phyloP scores from a whole-genome alignment of 2,329 filamentous ascomycete species.

The Emydomyces testavorans region DNA sequence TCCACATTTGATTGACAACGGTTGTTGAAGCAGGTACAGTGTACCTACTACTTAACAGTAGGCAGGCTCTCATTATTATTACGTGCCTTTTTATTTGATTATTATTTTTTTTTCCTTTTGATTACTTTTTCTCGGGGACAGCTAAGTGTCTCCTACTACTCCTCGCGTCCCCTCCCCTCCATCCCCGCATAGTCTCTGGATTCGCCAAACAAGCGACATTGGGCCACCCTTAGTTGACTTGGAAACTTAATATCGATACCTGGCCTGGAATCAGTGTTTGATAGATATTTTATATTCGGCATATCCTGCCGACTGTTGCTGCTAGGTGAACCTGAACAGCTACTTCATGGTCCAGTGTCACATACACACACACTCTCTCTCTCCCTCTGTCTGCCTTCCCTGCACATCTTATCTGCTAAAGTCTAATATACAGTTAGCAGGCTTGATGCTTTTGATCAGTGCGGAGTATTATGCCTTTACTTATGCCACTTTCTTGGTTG shows the following conservation, averaged over 20 bases:
- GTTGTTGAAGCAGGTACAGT: constrained; percentile 11
- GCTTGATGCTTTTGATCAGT: background rate
- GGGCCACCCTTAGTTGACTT: constrained; percentile 7
- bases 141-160: constrained; percentile 5
- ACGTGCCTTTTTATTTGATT: constrained; percentile 2
- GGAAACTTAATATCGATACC: constrained; percentile 10
- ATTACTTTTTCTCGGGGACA: background rate
- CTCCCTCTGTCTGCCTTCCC: background rate
- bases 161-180: too few species aligned
- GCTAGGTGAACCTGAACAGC: constrained; percentile 6
- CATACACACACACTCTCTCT: too few species aligned
- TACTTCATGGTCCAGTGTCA: constrained; percentile 6
- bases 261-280: constrained; percentile 3
- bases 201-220: constrained; percentile 10
- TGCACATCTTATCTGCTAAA: constrained; percentile 7
- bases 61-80: constrained; percentile 5
- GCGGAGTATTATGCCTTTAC: background rate
- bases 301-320: constrained; percentile 10
- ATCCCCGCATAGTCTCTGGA: constrained; percentile 9
- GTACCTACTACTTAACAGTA: too few species aligned
- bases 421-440: constrained; percentile 4
- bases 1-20: constrained; percentile 15
- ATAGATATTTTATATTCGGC: constrained; percentile 10
- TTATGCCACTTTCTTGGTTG: background rate
- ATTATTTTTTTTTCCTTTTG: background rate